phyloP scores from a whole-genome alignment of 2,329 filamentous ascomycete species.

The Penicillium freii region DNA sequence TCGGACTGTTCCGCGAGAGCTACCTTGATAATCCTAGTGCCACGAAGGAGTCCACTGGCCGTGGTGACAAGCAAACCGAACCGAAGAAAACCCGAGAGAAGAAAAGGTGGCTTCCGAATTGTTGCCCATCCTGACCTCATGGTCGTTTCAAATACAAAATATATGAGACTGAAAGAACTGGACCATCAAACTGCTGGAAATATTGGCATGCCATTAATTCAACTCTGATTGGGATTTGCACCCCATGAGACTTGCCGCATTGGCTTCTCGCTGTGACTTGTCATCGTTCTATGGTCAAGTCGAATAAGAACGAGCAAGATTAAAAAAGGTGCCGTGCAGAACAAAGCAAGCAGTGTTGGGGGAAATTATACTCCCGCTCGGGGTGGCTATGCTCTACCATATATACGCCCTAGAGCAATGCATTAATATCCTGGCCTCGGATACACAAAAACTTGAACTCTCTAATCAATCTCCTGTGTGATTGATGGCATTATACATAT shows the following conservation, averaged over 20 bases:
- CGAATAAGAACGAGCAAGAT: background rate
- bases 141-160: background rate
- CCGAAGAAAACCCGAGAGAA: background rate
- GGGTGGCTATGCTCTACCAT: background rate
- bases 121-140: background rate
- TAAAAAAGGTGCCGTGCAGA: background rate
- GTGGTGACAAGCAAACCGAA: background rate
- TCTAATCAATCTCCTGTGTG: background rate
- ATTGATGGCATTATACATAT: background rate
- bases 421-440: background rate
- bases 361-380: background rate
- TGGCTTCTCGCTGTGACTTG: background rate
- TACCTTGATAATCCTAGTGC: slow-evolving; percentile 15
- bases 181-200: background rate
- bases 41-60: background rate
- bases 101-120: background rate
- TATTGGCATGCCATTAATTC: background rate
- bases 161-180: background rate
- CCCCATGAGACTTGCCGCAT: background rate
- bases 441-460: background rate
- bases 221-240: background rate
- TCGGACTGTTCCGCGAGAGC: slow-evolving; percentile 31
- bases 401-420: background rate
- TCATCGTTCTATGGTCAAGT: background rate
- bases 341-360: background rate